Evolutionary conservation across 2,329 filamentous ascomycete genomes (phyloP).

Genomic region (Sporothrix curviconia): DNA sequence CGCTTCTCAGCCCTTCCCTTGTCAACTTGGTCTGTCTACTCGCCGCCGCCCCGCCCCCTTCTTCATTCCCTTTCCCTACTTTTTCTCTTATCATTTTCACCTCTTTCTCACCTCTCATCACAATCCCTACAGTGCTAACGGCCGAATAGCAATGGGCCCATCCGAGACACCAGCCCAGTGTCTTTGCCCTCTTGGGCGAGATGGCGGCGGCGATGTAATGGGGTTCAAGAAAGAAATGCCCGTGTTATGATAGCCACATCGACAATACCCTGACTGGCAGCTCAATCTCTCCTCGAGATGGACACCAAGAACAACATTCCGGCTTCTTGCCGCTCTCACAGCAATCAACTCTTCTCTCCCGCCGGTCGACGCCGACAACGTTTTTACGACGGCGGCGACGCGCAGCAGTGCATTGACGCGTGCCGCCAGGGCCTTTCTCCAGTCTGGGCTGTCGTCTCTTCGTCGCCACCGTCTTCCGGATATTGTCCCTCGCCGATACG

Average conservation of each 20-base stretch:
- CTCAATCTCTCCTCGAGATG: too few relatives aligned
- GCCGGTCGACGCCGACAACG: background rate
- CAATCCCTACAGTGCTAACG: background rate
- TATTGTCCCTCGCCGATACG: background rate
- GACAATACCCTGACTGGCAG: too few relatives aligned
- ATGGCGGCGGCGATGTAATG: background rate
- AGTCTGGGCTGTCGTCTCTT: too few relatives aligned
- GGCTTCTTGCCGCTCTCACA: background rate
- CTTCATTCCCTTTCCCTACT: too few relatives aligned
- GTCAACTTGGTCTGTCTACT: too few relatives aligned
- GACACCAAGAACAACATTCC: too few relatives aligned
- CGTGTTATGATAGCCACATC: too few relatives aligned
- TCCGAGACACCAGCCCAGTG: constrained; percentile 17
- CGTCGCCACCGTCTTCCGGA: background rate
- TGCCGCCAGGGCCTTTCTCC: constrained; percentile 17
- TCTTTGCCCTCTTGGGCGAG: constrained; percentile 14
- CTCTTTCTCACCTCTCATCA: background rate
- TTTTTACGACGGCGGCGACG: constrained; percentile 12
- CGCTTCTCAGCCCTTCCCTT: too few relatives aligned
- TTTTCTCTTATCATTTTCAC: background rate
- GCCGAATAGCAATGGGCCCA: constrained; percentile 13
- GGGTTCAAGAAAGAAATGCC: background rate
- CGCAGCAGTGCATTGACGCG: constrained; percentile 14
- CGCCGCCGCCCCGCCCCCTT: too few relatives aligned
- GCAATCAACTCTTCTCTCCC: background rate